These are phyloP conservation scores for Hypoxylon sp. DNA, from an alignment of 2,329 filamentous ascomycete genomes.

Conservation along the genomic window DNA sequence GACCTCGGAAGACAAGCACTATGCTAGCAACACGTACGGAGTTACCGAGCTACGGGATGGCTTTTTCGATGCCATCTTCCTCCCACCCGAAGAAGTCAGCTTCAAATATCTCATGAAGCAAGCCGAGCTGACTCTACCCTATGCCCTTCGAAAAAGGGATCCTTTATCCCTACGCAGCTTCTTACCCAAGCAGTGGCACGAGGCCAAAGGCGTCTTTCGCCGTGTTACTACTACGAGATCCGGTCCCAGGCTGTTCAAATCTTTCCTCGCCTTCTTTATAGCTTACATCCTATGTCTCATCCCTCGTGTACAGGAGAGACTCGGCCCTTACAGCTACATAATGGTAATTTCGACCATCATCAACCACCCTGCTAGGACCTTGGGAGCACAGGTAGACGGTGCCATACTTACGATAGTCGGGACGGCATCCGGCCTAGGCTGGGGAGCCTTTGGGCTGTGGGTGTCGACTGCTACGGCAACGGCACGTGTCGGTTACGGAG, in stretches of 20 bases:
- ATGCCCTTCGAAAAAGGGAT: slow-evolving; percentile 54
- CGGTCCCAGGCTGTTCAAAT: slow-evolving; percentile 60
- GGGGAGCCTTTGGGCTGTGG: slow-evolving; percentile 62
- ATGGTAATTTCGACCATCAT: slow-evolving; percentile 64
- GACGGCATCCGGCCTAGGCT: slow-evolving; percentile 61
- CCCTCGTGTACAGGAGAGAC: slow-evolving; percentile 55
- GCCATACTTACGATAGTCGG: slow-evolving; percentile 61
- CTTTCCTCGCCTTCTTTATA: slow-evolving; percentile 64
- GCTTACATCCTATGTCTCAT: slow-evolving; percentile 64
- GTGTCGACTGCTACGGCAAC: slow-evolving; percentile 59
- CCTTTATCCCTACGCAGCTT: slow-evolving; percentile 58
- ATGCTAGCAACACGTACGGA: slow-evolving; percentile 53
- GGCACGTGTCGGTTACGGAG: slow-evolving; percentile 59
- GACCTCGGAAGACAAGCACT: slow-evolving; percentile 38
- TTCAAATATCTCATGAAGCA: slow-evolving; percentile 51
- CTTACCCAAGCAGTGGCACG: slow-evolving; percentile 57
- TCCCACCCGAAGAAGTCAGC: slow-evolving; percentile 52
- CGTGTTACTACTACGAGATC: slow-evolving; percentile 57
- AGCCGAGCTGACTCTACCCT: slow-evolving; percentile 56
- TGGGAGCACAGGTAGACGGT: slow-evolving; percentile 66
- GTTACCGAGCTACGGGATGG: slow-evolving; percentile 55
- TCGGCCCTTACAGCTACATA: slow-evolving; percentile 63
- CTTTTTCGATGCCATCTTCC: slow-evolving; percentile 58
- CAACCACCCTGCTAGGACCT: slow-evolving; percentile 63
- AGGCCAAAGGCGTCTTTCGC: slow-evolving; percentile 51